These are phyloP conservation scores for Didymellaceae sp. DNA, from an alignment of 2,329 filamentous ascomycete genomes.

Conservation along the genomic window DNA sequence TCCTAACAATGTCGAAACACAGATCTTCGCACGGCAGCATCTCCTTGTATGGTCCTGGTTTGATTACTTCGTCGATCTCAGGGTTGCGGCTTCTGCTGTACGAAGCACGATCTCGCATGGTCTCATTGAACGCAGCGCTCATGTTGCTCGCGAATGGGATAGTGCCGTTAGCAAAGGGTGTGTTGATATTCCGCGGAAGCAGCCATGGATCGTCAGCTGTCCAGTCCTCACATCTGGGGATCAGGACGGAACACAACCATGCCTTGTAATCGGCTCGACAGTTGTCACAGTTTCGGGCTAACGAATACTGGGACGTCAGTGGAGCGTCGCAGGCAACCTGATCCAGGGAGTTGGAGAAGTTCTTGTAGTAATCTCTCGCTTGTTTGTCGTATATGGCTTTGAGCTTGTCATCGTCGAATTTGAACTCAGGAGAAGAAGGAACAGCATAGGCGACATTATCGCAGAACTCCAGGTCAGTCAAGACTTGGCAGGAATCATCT, in stretches of 20 bases:
- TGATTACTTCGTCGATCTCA: slow-evolving; percentile 72
- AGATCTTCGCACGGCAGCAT: slow-evolving; percentile 86
- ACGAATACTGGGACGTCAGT: slow-evolving; percentile 77
- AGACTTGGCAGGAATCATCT: slow-evolving; percentile 83
- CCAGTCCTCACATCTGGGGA: slow-evolving; percentile 91
- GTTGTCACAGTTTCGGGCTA: slow-evolving; percentile 76
- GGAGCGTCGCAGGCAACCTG: slow-evolving; percentile 86
- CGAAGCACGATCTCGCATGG: slow-evolving; percentile 42
- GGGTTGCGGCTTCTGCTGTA: slow-evolving; percentile 70
- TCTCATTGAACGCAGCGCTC: slow-evolving; percentile 32
- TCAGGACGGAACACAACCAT: slow-evolving; percentile 93
- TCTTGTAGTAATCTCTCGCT: slow-evolving; percentile 71
- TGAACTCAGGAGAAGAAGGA: slow-evolving; percentile 74
- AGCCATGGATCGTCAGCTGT: slow-evolving; percentile 59
- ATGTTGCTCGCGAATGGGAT: slow-evolving; percentile 25
- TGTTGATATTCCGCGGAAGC: slow-evolving; percentile 72
- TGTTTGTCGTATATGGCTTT: slow-evolving; percentile 78
- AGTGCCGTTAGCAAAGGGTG: slow-evolving; percentile 74
- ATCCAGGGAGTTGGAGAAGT: slow-evolving; percentile 81
- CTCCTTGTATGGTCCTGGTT: slow-evolving; percentile 92
- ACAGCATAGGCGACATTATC: slow-evolving; percentile 89
- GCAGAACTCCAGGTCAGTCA: slow-evolving; percentile 90
- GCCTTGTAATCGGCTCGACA: slow-evolving; percentile 84
- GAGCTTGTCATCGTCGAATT: slow-evolving; percentile 66
- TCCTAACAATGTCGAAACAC: slow-evolving; percentile 84